Evolutionary conservation across 495 filamentous ascomycete genomes (phyloP).

Genomic region (Penicillium coprophilum): DNA sequence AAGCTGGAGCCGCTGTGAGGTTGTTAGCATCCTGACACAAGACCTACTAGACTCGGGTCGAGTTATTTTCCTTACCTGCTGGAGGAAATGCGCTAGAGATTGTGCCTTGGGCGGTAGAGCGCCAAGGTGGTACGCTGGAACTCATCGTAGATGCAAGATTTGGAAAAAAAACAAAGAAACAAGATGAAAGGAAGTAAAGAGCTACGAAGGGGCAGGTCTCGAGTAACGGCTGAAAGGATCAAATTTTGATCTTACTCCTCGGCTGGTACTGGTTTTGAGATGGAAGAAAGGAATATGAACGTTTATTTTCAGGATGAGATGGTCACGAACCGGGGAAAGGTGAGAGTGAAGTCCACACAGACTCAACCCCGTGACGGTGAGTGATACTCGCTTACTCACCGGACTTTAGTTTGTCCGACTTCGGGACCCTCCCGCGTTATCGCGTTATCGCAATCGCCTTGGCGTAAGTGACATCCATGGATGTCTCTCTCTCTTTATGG

Average conservation of each 20-base stretch:
- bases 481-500: conserved; percentile 3
- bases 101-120: conserved; percentile 36
- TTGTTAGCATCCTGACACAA: conserved; percentile 12
- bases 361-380: conserved; percentile 1
- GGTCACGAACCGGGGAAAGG: neutral
- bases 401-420: conserved; percentile 18
- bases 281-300: neutral
- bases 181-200: conserved; percentile 17
- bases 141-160: conserved; percentile 32
- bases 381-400: conserved; percentile 21
- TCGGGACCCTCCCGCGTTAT: conserved; percentile 18
- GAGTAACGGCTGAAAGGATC: conserved; percentile 2
- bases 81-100: conserved; percentile 28
- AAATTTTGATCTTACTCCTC: conserved; percentile 15
- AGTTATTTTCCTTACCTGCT: conserved; percentile 33
- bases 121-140: conserved; percentile 46
- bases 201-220: conserved; percentile 19
- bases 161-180: conserved; percentile 21
- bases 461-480: neutral
- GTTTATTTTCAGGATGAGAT: conserved; percentile 9
- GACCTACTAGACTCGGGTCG: neutral
- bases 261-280: conserved; percentile 4
- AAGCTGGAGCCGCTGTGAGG: conserved; percentile 43
- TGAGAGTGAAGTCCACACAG: conserved; percentile 1
- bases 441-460: conserved; percentile 20